These are phyloP conservation scores for Globisporangium takayamanum DNA, from an alignment of 352 stramenopile genomes.

Conservation along the genomic window DNA sequence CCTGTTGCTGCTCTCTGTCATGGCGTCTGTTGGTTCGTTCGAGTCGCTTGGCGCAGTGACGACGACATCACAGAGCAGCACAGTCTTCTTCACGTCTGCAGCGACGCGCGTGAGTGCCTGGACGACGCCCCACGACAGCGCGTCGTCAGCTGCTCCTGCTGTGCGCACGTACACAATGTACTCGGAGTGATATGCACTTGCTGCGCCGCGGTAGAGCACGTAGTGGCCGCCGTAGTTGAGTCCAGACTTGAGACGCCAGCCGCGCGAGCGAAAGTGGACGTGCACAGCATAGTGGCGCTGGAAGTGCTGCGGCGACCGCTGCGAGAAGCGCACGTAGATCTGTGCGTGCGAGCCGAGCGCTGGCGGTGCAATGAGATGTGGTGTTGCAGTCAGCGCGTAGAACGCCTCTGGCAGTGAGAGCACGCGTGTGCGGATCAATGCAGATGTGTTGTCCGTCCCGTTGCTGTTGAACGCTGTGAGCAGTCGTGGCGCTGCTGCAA, in stretches of 20 bases:
- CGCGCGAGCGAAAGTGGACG: constrained; percentile 51
- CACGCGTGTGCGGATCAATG: constrained; percentile 2
- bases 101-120: constrained; percentile 69
- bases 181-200: constrained; percentile 55
- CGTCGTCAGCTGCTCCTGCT: neutral
- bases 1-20: neutral
- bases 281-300: constrained; percentile 32
- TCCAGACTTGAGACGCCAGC: constrained; percentile 46
- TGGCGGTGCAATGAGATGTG: neutral
- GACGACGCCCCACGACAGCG: constrained; percentile 38
- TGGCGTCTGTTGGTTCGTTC: neutral
- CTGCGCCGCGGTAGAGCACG: constrained; percentile 57
- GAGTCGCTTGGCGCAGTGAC: neutral
- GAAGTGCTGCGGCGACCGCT: constrained; percentile 19
- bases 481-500: constrained; percentile 8
- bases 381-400: neutral
- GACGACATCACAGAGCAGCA: constrained; percentile 47
- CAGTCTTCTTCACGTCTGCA: constrained; percentile 75
- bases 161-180: constrained; percentile 55
- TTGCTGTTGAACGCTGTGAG: no score
- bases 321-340: neutral
- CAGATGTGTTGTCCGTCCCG: neutral
- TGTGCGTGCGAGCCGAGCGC: neutral
- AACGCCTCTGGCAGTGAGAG: constrained; percentile 6
- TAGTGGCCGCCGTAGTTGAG: constrained; percentile 70